A percentile compares a stretch with the other conserved stretches of the same genome.
Evolutionary conservation across 2,329 filamentous ascomycete genomes (phyloP).

Genomic region (Simplicillium aogashimaense): DNA sequence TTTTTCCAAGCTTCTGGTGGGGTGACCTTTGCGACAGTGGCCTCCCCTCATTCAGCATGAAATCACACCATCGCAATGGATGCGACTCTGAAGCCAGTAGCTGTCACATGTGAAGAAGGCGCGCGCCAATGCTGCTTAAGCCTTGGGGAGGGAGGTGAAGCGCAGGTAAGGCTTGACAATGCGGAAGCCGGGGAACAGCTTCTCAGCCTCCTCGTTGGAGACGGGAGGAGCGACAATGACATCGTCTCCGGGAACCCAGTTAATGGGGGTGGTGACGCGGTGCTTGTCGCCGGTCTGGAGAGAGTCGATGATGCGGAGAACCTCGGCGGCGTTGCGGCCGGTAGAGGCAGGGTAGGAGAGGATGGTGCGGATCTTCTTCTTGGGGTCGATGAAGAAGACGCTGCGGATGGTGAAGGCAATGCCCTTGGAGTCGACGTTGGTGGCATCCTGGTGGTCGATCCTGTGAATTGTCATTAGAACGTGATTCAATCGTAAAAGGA

Average conservation of each 20-base stretch:
- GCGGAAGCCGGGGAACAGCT: slow-evolving; percentile 72
- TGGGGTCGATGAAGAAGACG: slow-evolving; percentile 89
- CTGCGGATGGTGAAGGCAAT: slow-evolving; percentile 91
- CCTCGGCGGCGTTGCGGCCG: slow-evolving; percentile 72
- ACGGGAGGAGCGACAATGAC: slow-evolving; percentile 83
- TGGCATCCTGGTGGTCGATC: slow-evolving; percentile 71
- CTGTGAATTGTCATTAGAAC: slow-evolving; percentile 24
- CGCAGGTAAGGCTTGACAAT: slow-evolving; percentile 64
- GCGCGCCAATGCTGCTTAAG: slow-evolving; percentile 16
- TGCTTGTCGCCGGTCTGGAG: slow-evolving; percentile 80
- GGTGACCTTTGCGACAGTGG: not conserved
- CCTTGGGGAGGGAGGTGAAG: slow-evolving; percentile 57
- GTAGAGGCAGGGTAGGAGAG: slow-evolving; percentile 89
- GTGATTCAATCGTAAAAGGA: not conserved
- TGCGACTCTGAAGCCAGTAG: no score
- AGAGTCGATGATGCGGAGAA: slow-evolving; percentile 69
- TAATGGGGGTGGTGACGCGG: slow-evolving; percentile 79
- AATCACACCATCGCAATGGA: no score
- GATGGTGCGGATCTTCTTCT: slow-evolving; percentile 86
- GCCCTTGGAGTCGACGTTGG: slow-evolving; percentile 71
- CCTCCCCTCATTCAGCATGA: not conserved
- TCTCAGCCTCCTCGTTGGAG: slow-evolving; percentile 75
- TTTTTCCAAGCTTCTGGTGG: not conserved
- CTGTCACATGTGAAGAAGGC: not conserved
- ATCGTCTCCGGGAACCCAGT: slow-evolving; percentile 83